Evolutionary conservation across 2,329 filamentous ascomycete species (phyloP).

Genomic region (Cladorrhinum sp.): DNA sequence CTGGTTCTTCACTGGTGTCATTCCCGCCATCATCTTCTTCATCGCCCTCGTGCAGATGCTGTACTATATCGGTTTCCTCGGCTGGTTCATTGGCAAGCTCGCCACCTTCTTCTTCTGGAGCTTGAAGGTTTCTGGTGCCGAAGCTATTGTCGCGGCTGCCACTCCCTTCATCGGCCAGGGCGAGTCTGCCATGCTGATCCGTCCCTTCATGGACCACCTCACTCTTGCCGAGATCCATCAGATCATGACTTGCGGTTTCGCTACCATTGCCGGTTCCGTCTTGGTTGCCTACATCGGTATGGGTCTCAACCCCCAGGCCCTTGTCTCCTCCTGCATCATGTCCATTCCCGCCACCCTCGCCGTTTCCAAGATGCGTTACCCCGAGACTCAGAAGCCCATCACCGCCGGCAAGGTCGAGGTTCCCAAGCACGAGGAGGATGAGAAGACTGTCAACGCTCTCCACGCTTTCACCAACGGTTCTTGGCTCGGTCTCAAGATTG

Average conservation of each 20-base stretch:
- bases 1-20: conserved; percentile 75
- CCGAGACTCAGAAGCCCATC: conserved; percentile 81
- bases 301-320: conserved; percentile 77
- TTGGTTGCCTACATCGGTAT: conserved; percentile 82
- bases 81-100: conserved; percentile 88
- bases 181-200: conserved; percentile 89
- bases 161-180: conserved; percentile 94
- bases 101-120: conserved; percentile 90
- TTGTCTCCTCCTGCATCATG: conserved; percentile 93
- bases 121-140: conserved; percentile 81
- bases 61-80: conserved; percentile 75
- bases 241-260: conserved; percentile 88
- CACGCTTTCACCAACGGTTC: conserved; percentile 83
- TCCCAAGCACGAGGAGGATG: conserved; percentile 74
- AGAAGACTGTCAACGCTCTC: conserved; percentile 73
- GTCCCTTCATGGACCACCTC: conserved; percentile 79
- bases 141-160: conserved; percentile 89
- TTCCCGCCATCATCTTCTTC: conserved; percentile 97
- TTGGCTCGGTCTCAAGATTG: conserved; percentile 84
- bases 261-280: conserved; percentile 86
- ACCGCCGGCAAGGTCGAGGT: conserved; percentile 79
- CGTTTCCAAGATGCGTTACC: conserved; percentile 84
- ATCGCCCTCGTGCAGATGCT: conserved; percentile 85
- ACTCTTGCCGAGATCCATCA: conserved; percentile 88
- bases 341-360: conserved; percentile 88